A percentile compares a stretch with the other conserved stretches of the same genome.
phyloP scores from a whole-genome alignment of 805 yeast species.

The Nakazawaea holstii region DNA sequence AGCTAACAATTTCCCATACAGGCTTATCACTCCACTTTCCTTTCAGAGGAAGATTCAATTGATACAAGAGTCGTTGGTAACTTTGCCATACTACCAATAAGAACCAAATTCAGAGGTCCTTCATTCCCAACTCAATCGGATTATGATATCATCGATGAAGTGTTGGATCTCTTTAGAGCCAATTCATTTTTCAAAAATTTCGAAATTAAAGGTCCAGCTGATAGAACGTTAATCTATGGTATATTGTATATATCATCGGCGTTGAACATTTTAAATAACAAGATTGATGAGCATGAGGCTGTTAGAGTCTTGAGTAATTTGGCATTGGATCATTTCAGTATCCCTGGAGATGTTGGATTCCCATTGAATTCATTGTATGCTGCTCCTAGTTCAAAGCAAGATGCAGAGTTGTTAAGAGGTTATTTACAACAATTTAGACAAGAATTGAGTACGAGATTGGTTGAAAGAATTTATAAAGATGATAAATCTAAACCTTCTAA shows the following conservation, averaged over 20 bases:
- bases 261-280: conserved; percentile 51
- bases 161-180: conserved; percentile 87
- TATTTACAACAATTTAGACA: conserved; percentile 93
- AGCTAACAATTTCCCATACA: conserved; percentile 13
- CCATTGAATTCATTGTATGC: conserved; percentile 79
- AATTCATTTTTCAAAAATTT: conserved; percentile 95
- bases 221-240: conserved; percentile 89
- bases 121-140: conserved; percentile 71
- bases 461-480: conserved; percentile 65
- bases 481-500: conserved; percentile 67
- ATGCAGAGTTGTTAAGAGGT: conserved; percentile 71
- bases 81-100: conserved; percentile 77
- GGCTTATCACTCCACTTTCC: conserved; percentile 79
- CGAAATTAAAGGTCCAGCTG: conserved; percentile 94
- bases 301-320: conserved; percentile 69
- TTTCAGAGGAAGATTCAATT: conserved; percentile 47
- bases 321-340: conserved; percentile 79
- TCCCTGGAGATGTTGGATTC: conserved; percentile 95
- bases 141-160: conserved; percentile 91
- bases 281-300: conserved; percentile 53
- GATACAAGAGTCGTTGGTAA: conserved; percentile 69
- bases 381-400: conserved; percentile 69
- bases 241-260: conserved; percentile 86
- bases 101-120: conserved; percentile 85
- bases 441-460: conserved; percentile 78